Conservation (phyloP, 2,329 filamentous ascomycete species). For the Fusarium buxicola region DNA sequence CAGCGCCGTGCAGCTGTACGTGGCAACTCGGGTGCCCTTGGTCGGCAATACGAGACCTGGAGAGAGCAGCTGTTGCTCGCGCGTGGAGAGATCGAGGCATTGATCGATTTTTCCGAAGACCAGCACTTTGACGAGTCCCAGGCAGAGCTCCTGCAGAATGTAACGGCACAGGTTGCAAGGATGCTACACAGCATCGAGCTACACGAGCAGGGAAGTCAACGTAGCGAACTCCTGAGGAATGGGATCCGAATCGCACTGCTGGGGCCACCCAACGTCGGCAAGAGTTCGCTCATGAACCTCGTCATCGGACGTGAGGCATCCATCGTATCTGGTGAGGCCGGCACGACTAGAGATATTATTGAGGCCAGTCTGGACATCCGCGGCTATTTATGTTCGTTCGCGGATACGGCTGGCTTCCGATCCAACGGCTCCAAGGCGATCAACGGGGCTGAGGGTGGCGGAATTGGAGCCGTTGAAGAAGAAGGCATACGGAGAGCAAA, state of each 20-base stretch:
- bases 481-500: slow-evolving; percentile 93
- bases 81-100: slow-evolving; percentile 89
- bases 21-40: slow-evolving; percentile 76
- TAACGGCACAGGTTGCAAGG: slow-evolving; percentile 70
- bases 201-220: slow-evolving; percentile 81
- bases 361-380: slow-evolving; percentile 91
- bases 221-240: slow-evolving; percentile 84
- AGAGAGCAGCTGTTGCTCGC: slow-evolving; percentile 80
- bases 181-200: slow-evolving; percentile 73
- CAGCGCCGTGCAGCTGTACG: slow-evolving; percentile 88
- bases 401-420: slow-evolving; percentile 92
- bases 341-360: slow-evolving; percentile 93
- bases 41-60: slow-evolving; percentile 85
- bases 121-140: slow-evolving; percentile 96
- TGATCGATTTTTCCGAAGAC: slow-evolving; percentile 98
- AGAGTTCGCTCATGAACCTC: slow-evolving; percentile 91
- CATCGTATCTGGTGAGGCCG: slow-evolving; percentile 92
- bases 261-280: slow-evolving; percentile 93
- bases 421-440: slow-evolving; percentile 49
- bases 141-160: slow-evolving; percentile 74
- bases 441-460: slow-evolving; percentile 27
- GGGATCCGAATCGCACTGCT: slow-evolving; percentile 89
- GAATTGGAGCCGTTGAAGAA: slow-evolving; percentile 80
- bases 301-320: slow-evolving; percentile 93
- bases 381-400: slow-evolving; percentile 92